Base-by-base conservation (phyloP, 2,329 filamentous ascomycete genomes). In the Microdochium trichocladiopsis region DNA sequence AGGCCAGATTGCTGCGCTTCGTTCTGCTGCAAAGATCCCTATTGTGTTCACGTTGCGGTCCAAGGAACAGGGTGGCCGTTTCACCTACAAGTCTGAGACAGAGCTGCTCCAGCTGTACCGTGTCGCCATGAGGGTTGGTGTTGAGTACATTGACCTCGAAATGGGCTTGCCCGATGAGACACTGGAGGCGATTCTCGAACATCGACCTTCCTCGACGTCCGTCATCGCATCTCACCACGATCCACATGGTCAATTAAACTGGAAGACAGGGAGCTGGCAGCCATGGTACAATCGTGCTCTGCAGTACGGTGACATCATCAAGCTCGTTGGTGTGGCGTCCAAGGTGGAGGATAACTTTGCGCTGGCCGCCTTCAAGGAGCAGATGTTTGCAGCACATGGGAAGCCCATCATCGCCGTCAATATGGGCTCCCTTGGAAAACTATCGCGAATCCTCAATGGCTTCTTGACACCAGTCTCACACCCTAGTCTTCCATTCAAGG, bases 141-240 rank as follows among this genome's bases (percentile, higher is more conserved):
- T 92, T 45, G 94, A 99, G 66, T 99, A 95, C 64, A 78, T 99
- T 23, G 94, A 99, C 66, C 74, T 97, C 8, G 94, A 99, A 68
- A 88, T 97, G 70, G 88, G 89, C 1, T 87, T 92, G 68, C 87
- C 91, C 0, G 83, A 90, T 50, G 74, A 84, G n/a, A 75, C 95
- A 31, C 77, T 96, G 25, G 80, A 86, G 47, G 74, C 80, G 14
- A 77, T 96, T 3, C 77, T 81, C 0, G 81, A 86, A 51, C 69
- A 69, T 5, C 81, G 77, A 57, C 87, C 89, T 66, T 85, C 86
- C 2, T 78, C 80, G 57, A 90, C 90, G 1, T 87, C 84, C 56
- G 88, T 99, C 63, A 95, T 99, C 61, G 91, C 93, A 9, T 99
- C 94, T 1, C 93, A 99, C 66, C 94, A 99, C 66, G 94, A 99